Conservation (phyloP, 345 rosid species). For the Salix suchowensis region DNA sequence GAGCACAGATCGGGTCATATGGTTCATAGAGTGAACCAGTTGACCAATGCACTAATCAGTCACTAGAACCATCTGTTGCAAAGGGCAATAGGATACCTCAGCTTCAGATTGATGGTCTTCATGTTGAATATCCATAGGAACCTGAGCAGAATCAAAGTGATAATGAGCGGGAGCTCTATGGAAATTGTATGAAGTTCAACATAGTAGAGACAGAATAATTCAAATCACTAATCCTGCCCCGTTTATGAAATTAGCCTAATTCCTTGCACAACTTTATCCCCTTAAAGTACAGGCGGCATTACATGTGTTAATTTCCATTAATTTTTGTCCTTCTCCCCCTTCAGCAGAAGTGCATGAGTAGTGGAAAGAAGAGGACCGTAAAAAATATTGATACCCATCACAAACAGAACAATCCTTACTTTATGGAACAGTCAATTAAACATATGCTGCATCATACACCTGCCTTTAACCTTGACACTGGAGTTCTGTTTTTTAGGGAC, state of each 20-base stretch:
- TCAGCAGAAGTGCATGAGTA: background rate
- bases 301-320: background rate
- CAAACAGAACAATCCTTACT: background rate
- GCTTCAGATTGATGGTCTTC: conserved; percentile 38
- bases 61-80: background rate
- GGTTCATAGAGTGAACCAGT: background rate
- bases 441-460: background rate
- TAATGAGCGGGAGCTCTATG: background rate
- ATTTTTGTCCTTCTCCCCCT: background rate
- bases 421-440: background rate
- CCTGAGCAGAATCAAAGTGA: conserved; percentile 39
- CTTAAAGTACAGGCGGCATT: background rate
- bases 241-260: background rate
- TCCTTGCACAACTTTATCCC: background rate
- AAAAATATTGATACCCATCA: background rate
- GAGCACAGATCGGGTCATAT: background rate
- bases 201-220: background rate
- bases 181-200: background rate
- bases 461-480: background rate
- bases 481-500: background rate
- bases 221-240: background rate
- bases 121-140: conserved; percentile 66
- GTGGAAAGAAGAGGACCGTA: background rate
- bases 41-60: background rate
- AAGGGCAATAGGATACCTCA: conserved; percentile 41